Conservation (phyloP, 345 rosid species). For the Gossypium sturtianum region DNA sequence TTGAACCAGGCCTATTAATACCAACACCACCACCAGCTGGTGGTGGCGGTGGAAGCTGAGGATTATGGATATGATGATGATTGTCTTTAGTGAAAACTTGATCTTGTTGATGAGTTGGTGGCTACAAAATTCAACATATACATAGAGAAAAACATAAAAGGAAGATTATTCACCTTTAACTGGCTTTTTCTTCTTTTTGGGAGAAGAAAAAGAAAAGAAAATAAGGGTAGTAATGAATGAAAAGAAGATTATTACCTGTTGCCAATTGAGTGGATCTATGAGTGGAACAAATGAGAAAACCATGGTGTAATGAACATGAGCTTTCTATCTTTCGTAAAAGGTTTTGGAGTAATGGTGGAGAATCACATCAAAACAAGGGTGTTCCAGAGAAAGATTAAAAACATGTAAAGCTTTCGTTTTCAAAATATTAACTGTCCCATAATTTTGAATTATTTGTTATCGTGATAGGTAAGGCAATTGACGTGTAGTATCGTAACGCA, state of each 20-base stretch:
- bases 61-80: slow-evolving; percentile 1
- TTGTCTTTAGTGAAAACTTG: slow-evolving; percentile 16
- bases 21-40: slow-evolving; percentile 28
- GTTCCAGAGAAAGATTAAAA: slow-evolving; percentile 38
- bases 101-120: slow-evolving; percentile 33
- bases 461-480: too few relatives aligned
- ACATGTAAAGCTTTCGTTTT: not conserved
- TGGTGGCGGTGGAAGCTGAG: slow-evolving; percentile 26
- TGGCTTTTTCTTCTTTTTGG: slow-evolving; percentile 11
- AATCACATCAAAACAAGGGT: slow-evolving; percentile 48
- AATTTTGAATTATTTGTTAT: too few relatives aligned
- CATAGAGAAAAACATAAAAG: not conserved
- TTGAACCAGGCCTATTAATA: slow-evolving; percentile 35
- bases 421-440: too few relatives aligned
- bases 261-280: slow-evolving; percentile 66
- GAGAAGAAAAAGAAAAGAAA: slow-evolving; percentile 14
- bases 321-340: slow-evolving; percentile 42
- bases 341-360: slow-evolving; percentile 40
- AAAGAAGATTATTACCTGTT: slow-evolving; percentile 30
- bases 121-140: slow-evolving; percentile 25
- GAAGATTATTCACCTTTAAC: slow-evolving; percentile 12
- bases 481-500: too few relatives aligned
- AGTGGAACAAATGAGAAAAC: slow-evolving; percentile 53
- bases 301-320: slow-evolving; percentile 27
- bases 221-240: not conserved